These are phyloP conservation scores for Phascolomyces articulosus DNA, from an alignment of 371 early-diverging fungal genomes.

Conservation along the genomic window DNA sequence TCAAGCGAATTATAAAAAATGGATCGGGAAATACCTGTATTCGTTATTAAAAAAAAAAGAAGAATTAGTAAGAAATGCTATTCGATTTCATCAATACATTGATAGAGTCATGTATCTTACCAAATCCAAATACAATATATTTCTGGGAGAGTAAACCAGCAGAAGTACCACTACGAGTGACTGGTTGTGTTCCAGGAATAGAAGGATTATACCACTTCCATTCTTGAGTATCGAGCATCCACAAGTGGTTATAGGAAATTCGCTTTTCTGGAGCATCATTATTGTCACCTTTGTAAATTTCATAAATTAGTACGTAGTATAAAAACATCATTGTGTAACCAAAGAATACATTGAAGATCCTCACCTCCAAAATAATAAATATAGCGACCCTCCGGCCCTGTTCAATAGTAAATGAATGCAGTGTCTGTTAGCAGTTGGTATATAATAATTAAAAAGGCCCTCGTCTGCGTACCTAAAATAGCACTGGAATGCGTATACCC, in stretches of 20 bases:
- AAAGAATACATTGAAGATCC: too few relatives aligned
- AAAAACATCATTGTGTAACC: background rate
- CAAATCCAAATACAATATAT: background rate
- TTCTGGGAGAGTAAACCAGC: slow-evolving; percentile 7
- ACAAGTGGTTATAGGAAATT: slow-evolving; percentile 4
- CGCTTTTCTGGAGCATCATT: background rate
- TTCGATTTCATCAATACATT: too few relatives aligned
- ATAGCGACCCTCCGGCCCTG: slow-evolving; percentile 14
- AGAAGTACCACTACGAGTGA: slow-evolving; percentile 12
- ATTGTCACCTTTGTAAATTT: background rate
- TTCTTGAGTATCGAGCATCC: slow-evolving; percentile 21
- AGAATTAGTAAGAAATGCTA: background rate
- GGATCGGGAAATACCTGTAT: background rate
- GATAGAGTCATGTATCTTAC: background rate
- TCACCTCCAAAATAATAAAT: slow-evolving; percentile 18
- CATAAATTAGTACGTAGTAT: too few relatives aligned
- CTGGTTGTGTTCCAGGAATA: slow-evolving; percentile 18
- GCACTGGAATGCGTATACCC: background rate
- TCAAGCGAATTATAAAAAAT: background rate
- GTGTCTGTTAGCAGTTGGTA: background rate
- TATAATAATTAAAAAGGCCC: background rate
- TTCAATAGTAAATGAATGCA: background rate
- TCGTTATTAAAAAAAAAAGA: background rate
- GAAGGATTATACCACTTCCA: slow-evolving; percentile 22
- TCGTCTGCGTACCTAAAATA: slow-evolving; percentile 7